Evolutionary conservation across 345 rosid genomes (phyloP).

Genomic region (Euphorbia pulcherrima): DNA sequence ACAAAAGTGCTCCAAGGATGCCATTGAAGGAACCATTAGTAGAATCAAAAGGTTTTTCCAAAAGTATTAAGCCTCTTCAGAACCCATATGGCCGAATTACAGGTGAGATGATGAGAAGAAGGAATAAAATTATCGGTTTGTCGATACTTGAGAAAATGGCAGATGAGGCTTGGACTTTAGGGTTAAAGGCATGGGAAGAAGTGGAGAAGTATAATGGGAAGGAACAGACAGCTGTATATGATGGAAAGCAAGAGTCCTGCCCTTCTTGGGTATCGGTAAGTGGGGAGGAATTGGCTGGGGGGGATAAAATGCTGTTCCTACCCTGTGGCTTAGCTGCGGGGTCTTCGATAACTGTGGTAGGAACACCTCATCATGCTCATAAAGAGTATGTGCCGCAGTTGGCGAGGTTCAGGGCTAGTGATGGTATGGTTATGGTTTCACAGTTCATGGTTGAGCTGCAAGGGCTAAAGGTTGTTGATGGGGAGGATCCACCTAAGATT

Average conservation of each 20-base stretch:
- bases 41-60: conserved; percentile 29
- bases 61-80: conserved; percentile 51
- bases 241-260: conserved; percentile 57
- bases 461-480: conserved; percentile 85
- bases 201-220: conserved; percentile 46
- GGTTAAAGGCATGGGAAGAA: conserved; percentile 89
- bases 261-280: conserved; percentile 75
- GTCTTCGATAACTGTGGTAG: conserved; percentile 88
- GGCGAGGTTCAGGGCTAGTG: conserved; percentile 40
- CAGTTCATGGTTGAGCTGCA: conserved; percentile 95
- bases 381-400: conserved; percentile 78
- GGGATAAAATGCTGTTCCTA: conserved; percentile 66
- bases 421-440: conserved; percentile 73
- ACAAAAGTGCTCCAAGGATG: conserved; percentile 48
- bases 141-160: conserved; percentile 78
- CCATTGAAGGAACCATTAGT: conserved; percentile 46
- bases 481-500: conserved; percentile 95
- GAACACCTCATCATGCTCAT: conserved; percentile 82
- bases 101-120: conserved; percentile 65
- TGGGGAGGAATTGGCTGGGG: conserved; percentile 64
- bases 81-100: conserved; percentile 70
- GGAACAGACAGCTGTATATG: conserved; percentile 37
- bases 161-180: conserved; percentile 90
- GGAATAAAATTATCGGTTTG: conserved; percentile 56
- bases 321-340: conserved; percentile 97